These are phyloP conservation scores for Fusarium mundagurra DNA, from an alignment of 2,329 filamentous ascomycete genomes.

Conservation along the genomic window DNA sequence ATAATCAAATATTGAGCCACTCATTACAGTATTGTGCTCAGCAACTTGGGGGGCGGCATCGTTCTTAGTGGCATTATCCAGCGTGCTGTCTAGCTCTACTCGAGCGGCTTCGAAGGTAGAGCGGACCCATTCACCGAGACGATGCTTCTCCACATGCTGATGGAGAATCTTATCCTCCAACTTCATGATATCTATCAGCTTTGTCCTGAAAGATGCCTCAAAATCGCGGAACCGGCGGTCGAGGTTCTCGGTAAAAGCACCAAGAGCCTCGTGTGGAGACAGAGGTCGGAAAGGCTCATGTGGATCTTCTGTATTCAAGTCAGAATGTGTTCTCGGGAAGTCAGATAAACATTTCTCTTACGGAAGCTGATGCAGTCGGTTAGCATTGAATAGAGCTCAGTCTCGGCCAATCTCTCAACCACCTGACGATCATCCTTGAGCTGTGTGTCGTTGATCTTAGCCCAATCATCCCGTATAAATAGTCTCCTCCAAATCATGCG, in stretches of 20 bases:
- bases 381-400: constrained; percentile 75
- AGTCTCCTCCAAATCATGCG: constrained; percentile 86
- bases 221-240: constrained; percentile 68
- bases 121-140: constrained; percentile 74
- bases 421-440: constrained; percentile 77
- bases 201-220: constrained; percentile 71
- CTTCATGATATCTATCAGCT: constrained; percentile 76
- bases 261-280: constrained; percentile 63
- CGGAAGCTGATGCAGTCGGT: constrained; percentile 71
- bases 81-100: constrained; percentile 45
- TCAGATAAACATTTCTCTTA: constrained; percentile 54
- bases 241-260: constrained; percentile 69
- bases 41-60: constrained; percentile 1
- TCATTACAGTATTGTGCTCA: constrained; percentile 10
- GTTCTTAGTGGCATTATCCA: constrained; percentile 46
- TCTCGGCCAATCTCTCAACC: constrained; percentile 68
- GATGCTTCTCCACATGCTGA: constrained; percentile 72
- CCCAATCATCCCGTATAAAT: constrained; percentile 87
- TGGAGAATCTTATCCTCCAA: constrained; percentile 75
- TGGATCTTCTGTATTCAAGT: constrained; percentile 52
- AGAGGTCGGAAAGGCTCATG: constrained; percentile 57
- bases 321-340: constrained; percentile 36
- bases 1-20: constrained; percentile 35
- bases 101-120: constrained; percentile 52
- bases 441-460: constrained; percentile 78